Base-by-base conservation (phyloP, 108 stramenopile genomes). In the Cyclotella cryptica region DNA sequence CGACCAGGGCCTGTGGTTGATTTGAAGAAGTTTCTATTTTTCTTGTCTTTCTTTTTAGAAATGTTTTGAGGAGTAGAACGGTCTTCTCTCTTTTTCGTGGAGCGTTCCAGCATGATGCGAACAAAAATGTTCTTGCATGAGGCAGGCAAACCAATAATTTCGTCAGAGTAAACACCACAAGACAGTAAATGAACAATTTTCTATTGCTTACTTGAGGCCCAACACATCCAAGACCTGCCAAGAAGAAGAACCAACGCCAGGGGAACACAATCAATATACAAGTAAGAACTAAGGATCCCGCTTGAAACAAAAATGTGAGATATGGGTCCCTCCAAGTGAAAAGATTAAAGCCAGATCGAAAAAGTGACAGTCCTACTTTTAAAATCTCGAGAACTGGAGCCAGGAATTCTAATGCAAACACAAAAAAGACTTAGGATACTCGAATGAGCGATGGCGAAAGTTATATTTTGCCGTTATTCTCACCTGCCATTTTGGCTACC, bases 321-420 rank as follows among this genome's bases (percentile, higher is more conserved):
- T 69, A 88, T 4, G 93, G 93, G 78, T 94, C 93, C 61, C 84
- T 87, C 93, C 90, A 92, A 8, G 81, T 81, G 12, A 87, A 81
- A 12, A 89, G 72, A 51, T 94, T 91, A 78, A 90, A 94, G 4
- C 49, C 45, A 39, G 91, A 78, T 39, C 93, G 87, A 28, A 59
- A 70, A 14, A 78, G 43, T 26, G 77, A 78, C 11, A 78, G 41
- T 18, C 69, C 63, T 1, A 78, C 69, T 65, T 78, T 78, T 0
- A 78, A 21, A 45, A 39, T 57, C 65, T 78, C 77, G 40, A 78
- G 63, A 6, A 47, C 51, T 10, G 77, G 77, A 19, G 42, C 69
- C 18, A 60, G 39, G 27, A 64, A 65, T 46, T 55, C 57, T 49
- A 49, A n/a, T 49, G 5, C 21, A n/a, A 55, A 9, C 5, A 55